Conservation (phyloP, 306 rosid species). For the Albizia julibrissin region DNA sequence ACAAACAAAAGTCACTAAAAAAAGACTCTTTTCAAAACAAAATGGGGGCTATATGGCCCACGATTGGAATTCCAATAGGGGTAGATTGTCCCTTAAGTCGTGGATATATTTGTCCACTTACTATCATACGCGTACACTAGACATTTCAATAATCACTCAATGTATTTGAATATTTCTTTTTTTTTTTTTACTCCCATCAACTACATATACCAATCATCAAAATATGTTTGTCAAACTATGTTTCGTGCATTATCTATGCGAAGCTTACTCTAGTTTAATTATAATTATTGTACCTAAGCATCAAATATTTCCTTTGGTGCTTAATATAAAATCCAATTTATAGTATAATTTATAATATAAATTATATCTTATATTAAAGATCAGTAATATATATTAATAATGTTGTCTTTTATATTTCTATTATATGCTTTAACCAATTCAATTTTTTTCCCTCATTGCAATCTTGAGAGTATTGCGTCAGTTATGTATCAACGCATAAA, state of each 20-base stretch:
- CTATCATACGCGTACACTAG: neutral
- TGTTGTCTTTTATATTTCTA: neutral
- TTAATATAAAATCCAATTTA: no score
- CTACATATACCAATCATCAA: neutral
- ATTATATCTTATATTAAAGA: no score
- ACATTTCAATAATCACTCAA: neutral
- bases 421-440: neutral
- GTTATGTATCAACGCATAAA: neutral
- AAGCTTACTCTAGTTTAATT: neutral
- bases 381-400: neutral
- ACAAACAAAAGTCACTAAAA: slow-evolving; percentile 58
- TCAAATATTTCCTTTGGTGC: neutral
- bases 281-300: neutral
- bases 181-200: neutral
- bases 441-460: neutral
- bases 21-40: slow-evolving; percentile 39
- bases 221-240: no score
- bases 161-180: neutral
- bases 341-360: no score
- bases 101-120: neutral
- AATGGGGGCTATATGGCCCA: slow-evolving; percentile 45
- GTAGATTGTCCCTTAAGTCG: neutral
- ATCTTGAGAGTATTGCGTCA: neutral
- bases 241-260: no score
- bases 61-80: neutral